Percentiles rank a stretch among this genome's conserved stretches.
phyloP scores from a whole-genome alignment of 257 asterid genomes.

The Solanum chaucha region DNA sequence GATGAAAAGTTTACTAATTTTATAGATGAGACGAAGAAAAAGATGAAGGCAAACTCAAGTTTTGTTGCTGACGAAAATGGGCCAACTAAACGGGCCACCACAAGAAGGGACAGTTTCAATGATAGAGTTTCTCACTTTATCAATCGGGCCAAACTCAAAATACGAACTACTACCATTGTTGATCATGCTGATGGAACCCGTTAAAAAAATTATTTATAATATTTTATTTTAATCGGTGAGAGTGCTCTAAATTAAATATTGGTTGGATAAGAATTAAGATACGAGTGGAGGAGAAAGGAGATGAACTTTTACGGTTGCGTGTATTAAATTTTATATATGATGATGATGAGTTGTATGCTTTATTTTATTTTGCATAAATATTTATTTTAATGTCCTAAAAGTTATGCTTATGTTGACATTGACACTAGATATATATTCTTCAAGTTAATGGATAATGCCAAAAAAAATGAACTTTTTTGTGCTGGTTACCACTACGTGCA shows the following conservation, averaged over 20 bases:
- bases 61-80: slow-evolving; percentile 8
- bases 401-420: neutral
- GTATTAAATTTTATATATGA: neutral
- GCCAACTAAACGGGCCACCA: neutral
- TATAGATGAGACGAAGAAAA: slow-evolving; percentile 18
- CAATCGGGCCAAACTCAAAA: slow-evolving; percentile 26
- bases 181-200: neutral
- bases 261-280: neutral
- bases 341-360: neutral
- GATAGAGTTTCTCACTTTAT: slow-evolving; percentile 31
- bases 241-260: too few species aligned
- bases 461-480: neutral
- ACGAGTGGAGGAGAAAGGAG: neutral
- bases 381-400: neutral
- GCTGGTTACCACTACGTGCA: neutral
- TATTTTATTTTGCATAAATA: neutral
- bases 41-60: slow-evolving; percentile 16
- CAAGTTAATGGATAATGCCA: neutral
- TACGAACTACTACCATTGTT: slow-evolving; percentile 21
- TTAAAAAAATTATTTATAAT: too few species aligned
- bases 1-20: slow-evolving; percentile 14
- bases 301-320: neutral
- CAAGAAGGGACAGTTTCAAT: slow-evolving; percentile 45
- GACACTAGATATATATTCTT: neutral
- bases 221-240: too few species aligned